Evolutionary conservation across 805 yeast genomes (phyloP).

Genomic region (Tetrapisispora taiwanensis): DNA sequence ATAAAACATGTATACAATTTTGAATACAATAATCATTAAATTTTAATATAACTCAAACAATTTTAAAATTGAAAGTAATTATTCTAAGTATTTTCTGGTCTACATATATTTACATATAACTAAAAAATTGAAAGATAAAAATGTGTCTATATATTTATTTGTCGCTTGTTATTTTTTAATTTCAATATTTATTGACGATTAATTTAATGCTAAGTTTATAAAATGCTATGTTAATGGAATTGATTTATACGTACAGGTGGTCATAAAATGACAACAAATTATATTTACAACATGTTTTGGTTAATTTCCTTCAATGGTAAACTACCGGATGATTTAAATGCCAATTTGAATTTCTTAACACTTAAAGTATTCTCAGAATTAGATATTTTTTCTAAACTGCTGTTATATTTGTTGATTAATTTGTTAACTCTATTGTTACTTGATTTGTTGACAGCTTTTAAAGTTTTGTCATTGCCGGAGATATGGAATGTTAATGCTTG

Average conservation of each 20-base stretch:
- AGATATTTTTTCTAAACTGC: constrained; percentile 5
- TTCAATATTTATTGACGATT: background rate
- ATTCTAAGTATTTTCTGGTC: too few relatives aligned
- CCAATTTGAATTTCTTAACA: constrained; percentile 8
- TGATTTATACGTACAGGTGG: background rate
- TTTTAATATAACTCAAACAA: background rate
- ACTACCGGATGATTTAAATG: constrained; percentile 10
- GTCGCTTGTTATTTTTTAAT: too few relatives aligned
- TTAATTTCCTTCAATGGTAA: constrained; percentile 17
- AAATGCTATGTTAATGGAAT: background rate
- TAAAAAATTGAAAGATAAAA: too few relatives aligned
- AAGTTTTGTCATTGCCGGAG: constrained; percentile 20
- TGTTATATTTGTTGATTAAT: constrained; percentile 16
- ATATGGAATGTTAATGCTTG: constrained; percentile 28
- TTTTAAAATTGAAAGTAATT: too few relatives aligned
- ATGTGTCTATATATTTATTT: background rate
- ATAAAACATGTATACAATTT: constrained; percentile 2
- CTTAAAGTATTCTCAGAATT: constrained; percentile 2
- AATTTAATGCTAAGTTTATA: background rate
- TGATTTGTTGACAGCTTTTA: constrained; percentile 25
- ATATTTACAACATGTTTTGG: constrained; percentile 9
- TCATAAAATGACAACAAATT: background rate
- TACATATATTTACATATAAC: too few relatives aligned
- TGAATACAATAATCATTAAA: constrained; percentile 6
- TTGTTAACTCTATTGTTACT: constrained; percentile 28